phyloP scores from a whole-genome alignment of 176 grass and related monocot species.

The Carex kokanica region DNA sequence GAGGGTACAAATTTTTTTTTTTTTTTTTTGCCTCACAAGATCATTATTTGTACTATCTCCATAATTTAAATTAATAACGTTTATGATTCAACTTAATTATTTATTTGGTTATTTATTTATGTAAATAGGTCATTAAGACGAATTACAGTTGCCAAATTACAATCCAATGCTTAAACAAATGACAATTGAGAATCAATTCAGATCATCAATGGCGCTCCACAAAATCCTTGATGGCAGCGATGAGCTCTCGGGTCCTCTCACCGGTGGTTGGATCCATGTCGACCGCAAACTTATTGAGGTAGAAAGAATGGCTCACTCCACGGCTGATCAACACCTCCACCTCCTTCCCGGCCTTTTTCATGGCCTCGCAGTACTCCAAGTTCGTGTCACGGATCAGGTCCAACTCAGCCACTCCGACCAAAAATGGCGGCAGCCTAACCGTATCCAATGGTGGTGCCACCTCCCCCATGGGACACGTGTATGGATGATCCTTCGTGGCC shows the following conservation, averaged over 20 bases:
- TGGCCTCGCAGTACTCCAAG: constrained; percentile 67
- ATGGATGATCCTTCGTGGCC: constrained; percentile 81
- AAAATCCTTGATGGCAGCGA: constrained; percentile 60
- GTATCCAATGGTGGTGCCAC: constrained; percentile 48
- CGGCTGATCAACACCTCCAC: constrained; percentile 59
- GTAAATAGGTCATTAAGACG: too few relatives aligned
- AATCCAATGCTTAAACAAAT: neutral
- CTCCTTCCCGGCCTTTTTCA: constrained; percentile 60
- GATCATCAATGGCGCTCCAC: constrained; percentile 44
- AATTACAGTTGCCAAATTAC: neutral
- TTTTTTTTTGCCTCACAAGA: too few relatives aligned
- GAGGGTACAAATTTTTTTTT: too few relatives aligned
- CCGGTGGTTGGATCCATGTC: constrained; percentile 61
- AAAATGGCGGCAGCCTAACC: constrained; percentile 53
- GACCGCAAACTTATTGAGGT: constrained; percentile 87
- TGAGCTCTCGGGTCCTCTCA: constrained; percentile 56
- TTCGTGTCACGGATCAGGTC: constrained; percentile 77
- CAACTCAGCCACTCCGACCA: constrained; percentile 62
- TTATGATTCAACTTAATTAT: too few relatives aligned
- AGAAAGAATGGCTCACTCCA: constrained; percentile 81
- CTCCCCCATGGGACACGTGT: constrained; percentile 70
- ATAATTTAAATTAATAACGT: too few relatives aligned
- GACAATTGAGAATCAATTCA: neutral
- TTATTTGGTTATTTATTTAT: too few relatives aligned
- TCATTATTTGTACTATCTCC: too few relatives aligned